Base-by-base conservation (phyloP, 495 filamentous ascomycete genomes). In the Penicillium odoratum region DNA sequence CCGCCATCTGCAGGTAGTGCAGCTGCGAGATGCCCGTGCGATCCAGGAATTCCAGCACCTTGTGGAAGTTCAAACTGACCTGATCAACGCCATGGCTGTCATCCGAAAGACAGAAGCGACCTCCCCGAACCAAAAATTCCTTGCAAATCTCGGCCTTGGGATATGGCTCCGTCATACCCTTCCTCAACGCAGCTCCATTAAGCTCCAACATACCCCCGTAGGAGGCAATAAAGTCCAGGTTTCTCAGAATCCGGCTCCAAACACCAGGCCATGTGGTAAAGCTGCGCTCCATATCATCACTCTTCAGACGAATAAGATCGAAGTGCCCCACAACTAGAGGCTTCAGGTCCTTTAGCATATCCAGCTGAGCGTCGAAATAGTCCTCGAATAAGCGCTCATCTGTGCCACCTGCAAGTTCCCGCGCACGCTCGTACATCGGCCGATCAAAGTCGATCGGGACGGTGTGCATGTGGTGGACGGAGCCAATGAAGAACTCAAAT, bases 321-420 rank as follows among this genome's bases (percentile, higher is more conserved):
- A 97, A 95, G 72, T 98, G 94, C 10, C 92, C 94, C 16, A 98
- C 87, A 15, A 98, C 83, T 9, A 83, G 82, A 38, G 95, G 95
- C 67, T 78, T 78, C 57, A 95, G 64, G n/a, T 79, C 75, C 44
- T 67, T 63, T 38, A 98, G 75, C 91, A 98, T 94, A 26, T 85
- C 85, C 51, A 79, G 82, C 76, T 98, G 93, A 33, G 83, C 80
- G 72, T 97, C 91, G 68, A 93, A 97, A 73, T 97, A 98, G 58
- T 80, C 84, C 64, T 83, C 83, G 63, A 88, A 94, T 15, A 96
- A 69, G 7, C 60, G 72, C 71, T 90, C 85, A 63, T 98, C 92
- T 0, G 80, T 82, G 2, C 84, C 82, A 13, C 85, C 85, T 16
- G 81, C 78, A 29, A 69, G 59, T 30, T 74, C 69, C 36, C 85